Evolutionary conservation across 2,329 filamentous ascomycete species (phyloP), one percentile per base, ranked within the genome.

Genomic region (Arthroderma sp.): DNA sequence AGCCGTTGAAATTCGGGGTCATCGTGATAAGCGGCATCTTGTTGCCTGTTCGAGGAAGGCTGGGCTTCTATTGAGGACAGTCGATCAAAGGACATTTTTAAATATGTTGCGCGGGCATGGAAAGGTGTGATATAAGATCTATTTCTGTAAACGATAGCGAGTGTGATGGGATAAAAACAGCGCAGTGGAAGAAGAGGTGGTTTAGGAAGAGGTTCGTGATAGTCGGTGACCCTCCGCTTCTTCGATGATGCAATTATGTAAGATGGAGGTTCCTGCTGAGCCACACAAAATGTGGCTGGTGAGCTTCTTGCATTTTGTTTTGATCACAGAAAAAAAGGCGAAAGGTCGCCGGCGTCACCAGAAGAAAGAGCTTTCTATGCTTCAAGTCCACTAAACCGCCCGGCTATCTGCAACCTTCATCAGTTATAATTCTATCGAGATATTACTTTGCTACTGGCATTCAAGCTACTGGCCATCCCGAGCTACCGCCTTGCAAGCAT

Each of bases 1-100:
- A 94, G 77, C 47, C 77, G 74, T 59, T 86, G 77, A 73, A 96
- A 98, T 52, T 87, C 87, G 42, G 91, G 91, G 62, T 96, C 86
- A 68, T 98, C 91, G 59, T 77, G 74, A 68, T 94, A 98, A 57
- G 78, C 70, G 38, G 80, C 72, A 60, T 83, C 83, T 62, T 83
- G 79, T 49, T 78, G 72, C 51, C 79, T 76, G 50, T 84, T 73
- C 68, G 74, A 74, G 50, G 71, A 77, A 36, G 79, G 77, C 65
- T 84, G 82, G 53, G 88, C 80, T 70, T 96, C 89, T 54, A 95
- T 73, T 50, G 78, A 82, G 46, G 83, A 83, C 51, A 91, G 75
- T 55, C 86, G 84, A 62, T 94, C 84, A 68, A 91, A 96, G 11
- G 89, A 94, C 89, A 96, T 96, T 50, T 49, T 38, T n/a, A 8